A percentile compares a stretch with the other conserved stretches of the same genome.
These are phyloP conservation scores for Leucosporidium creatinivorum DNA, from an alignment of 768 basidiomycete genomes.

Conservation along the genomic window DNA sequence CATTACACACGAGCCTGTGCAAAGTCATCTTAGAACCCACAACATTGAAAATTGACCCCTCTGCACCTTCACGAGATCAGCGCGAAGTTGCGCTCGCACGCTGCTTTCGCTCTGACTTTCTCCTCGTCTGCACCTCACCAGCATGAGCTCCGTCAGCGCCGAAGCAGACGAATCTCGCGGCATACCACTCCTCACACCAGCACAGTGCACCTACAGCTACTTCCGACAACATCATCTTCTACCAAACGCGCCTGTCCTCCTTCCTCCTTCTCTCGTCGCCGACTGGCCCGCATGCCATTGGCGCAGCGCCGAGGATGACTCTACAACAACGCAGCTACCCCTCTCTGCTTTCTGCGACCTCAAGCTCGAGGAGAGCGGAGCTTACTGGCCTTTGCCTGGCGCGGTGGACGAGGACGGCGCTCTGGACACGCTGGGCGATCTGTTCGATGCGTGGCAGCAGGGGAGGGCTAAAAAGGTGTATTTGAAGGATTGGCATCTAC, in stretches of 20 bases:
- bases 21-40: no score
- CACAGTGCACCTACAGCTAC: background rate
- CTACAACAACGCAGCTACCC: background rate
- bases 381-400: background rate
- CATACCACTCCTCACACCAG: no score
- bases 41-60: no score
- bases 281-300: background rate
- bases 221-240: slow-evolving; percentile 11
- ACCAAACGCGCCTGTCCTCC: slow-evolving; percentile 19
- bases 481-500: slow-evolving; percentile 29
- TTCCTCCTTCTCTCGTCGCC: background rate
- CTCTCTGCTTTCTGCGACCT: background rate
- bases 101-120: no score
- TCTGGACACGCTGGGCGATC: background rate
- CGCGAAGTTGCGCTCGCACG: no score
- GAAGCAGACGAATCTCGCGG: no score
- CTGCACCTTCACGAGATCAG: no score
- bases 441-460: slow-evolving; percentile 5
- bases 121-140: no score
- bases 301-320: background rate
- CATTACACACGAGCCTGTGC: no score
- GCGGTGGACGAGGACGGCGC: background rate
- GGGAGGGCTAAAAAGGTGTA: background rate
- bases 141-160: no score
- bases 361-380: background rate